These are phyloP conservation scores for Spiraea crenata DNA, from an alignment of 331 rosid species.

Conservation along the genomic window DNA sequence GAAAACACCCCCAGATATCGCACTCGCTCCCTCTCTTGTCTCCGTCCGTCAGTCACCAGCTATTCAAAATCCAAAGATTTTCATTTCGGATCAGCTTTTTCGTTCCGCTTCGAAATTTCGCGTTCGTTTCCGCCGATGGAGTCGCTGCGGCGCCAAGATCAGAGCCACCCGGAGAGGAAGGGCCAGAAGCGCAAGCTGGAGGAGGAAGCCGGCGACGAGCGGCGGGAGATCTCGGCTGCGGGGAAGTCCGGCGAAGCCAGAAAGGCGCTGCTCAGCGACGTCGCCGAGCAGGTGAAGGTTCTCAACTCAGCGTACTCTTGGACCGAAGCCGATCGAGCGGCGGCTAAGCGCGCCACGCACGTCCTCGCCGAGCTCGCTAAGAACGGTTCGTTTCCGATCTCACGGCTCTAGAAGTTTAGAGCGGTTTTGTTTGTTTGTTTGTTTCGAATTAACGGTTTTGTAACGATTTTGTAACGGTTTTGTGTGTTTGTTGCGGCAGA, in stretches of 20 bases:
- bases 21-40: not conserved
- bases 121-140: constrained; percentile 53
- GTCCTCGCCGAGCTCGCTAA: constrained; percentile 99
- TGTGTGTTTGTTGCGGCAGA: constrained; percentile 48
- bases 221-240: constrained; percentile 49
- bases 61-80: constrained; percentile 43
- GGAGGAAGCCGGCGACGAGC: constrained; percentile 61
- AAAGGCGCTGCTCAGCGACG: constrained; percentile 58
- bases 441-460: not conserved
- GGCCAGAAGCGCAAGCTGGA: constrained; percentile 94
- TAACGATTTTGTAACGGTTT: no score
- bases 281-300: constrained; percentile 55
- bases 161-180: constrained; percentile 67
- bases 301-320: constrained; percentile 76
- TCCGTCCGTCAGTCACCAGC: not conserved
- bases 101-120: not conserved
- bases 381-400: constrained; percentile 68
- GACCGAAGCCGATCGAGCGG: constrained; percentile 79
- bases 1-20: constrained; percentile 42
- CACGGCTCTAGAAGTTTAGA: constrained; percentile 14
- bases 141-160: constrained; percentile 60
- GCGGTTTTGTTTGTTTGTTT: not conserved
- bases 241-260: constrained; percentile 63
- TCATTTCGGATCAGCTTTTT: constrained; percentile 41
- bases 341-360: constrained; percentile 94